These are phyloP conservation scores for Penicillium brasilianum DNA, from an alignment of 2,329 filamentous ascomycete species.

Conservation along the genomic window DNA sequence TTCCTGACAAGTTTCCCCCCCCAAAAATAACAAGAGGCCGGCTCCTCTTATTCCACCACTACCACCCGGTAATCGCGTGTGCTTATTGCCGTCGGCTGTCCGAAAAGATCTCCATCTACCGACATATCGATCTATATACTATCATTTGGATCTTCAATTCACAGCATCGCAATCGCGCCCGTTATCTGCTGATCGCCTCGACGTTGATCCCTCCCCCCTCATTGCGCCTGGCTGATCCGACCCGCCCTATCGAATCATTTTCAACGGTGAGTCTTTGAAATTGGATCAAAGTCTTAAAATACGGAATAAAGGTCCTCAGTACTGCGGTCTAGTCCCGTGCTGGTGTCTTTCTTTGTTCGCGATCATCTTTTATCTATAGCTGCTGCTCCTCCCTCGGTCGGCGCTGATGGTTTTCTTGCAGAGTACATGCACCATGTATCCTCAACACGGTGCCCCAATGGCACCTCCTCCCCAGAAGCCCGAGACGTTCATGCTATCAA, in stretches of 20 bases:
- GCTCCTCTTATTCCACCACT: constrained; percentile 39
- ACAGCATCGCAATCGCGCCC: background rate
- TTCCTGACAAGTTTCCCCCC: constrained; percentile 7
- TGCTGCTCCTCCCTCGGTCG: constrained; percentile 24
- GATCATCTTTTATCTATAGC: constrained; percentile 17
- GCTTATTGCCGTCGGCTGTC: constrained; percentile 11
- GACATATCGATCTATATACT: background rate
- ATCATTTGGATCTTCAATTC: background rate
- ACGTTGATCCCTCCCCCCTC: background rate
- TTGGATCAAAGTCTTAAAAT: constrained; percentile 18
- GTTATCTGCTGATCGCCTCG: background rate
- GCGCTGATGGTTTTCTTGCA: constrained; percentile 26
- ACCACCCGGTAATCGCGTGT: constrained; percentile 17
- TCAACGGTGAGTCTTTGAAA: constrained; percentile 21
- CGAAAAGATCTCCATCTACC: background rate
- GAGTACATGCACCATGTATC: constrained; percentile 65
- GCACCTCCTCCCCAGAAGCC: constrained; percentile 90
- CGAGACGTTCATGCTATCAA: constrained; percentile 98
- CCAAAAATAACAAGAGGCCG: constrained; percentile 37
- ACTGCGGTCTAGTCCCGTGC: constrained; percentile 2
- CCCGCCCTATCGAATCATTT: constrained; percentile 14
- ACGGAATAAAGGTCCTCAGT: constrained; percentile 11
- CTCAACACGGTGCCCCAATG: constrained; percentile 80
- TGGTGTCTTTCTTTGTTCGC: constrained; percentile 28
- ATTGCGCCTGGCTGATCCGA: constrained; percentile 15